Evolutionary conservation across 306 rosid genomes (phyloP).

Genomic region (Arachis hypogaea): DNA sequence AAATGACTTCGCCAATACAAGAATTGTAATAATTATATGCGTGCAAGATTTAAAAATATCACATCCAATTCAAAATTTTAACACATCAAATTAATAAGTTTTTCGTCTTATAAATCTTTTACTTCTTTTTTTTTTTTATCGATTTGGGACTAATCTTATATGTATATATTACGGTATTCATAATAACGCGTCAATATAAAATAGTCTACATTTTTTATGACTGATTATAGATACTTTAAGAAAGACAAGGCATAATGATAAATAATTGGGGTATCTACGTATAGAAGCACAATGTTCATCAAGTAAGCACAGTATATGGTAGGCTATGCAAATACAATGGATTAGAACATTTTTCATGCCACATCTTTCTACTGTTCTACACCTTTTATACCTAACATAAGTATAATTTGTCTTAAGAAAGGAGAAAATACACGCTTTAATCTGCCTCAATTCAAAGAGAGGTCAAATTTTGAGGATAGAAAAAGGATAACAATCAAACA

Average conservation of each 20-base stretch:
- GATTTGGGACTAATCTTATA: too few relatives aligned
- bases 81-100: too few relatives aligned
- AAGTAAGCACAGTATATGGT: not conserved
- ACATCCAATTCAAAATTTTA: too few relatives aligned
- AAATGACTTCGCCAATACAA: too few relatives aligned
- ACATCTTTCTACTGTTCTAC: constrained; percentile 36
- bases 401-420: constrained; percentile 44
- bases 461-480: constrained; percentile 57
- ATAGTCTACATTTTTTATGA: not conserved
- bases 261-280: not conserved
- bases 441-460: constrained; percentile 38
- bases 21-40: too few relatives aligned
- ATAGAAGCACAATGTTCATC: not conserved
- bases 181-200: not conserved
- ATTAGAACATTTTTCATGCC: constrained; percentile 43
- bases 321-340: constrained; percentile 47
- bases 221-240: not conserved
- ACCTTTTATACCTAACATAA: constrained; percentile 56
- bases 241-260: constrained; percentile 10
- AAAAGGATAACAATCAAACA: constrained; percentile 26
- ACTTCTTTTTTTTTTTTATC: too few relatives aligned
- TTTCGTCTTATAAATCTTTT: too few relatives aligned
- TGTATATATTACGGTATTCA: too few relatives aligned
- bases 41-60: too few relatives aligned
- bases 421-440: constrained; percentile 45